phyloP scores from a whole-genome alignment of 371 early-diverging fungal species.

The Actinomortierella wolfii region DNA sequence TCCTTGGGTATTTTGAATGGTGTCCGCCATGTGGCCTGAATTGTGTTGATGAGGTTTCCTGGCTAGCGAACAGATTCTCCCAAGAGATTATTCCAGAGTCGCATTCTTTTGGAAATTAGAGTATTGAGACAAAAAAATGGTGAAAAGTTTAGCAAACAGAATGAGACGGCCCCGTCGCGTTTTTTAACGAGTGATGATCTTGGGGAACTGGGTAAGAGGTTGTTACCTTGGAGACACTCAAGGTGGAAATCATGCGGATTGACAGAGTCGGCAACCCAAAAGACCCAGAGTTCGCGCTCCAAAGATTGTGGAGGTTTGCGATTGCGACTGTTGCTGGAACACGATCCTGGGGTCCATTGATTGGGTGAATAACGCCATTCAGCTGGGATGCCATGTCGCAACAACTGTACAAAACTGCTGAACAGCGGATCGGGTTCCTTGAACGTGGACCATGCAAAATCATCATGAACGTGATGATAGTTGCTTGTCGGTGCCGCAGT shows the following conservation, averaged over 20 bases:
- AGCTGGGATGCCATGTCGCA: slow-evolving; percentile 31
- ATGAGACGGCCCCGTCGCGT: not conserved
- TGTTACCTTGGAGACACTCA: slow-evolving; percentile 33
- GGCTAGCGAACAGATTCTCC: no score
- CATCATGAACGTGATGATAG: not conserved
- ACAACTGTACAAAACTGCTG: slow-evolving; percentile 21
- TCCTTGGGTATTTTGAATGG: no score
- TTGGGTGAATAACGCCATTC: slow-evolving; percentile 33
- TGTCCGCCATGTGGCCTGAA: no score
- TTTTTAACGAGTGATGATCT: not conserved
- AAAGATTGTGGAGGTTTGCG: slow-evolving; percentile 9
- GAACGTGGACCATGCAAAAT: not conserved
- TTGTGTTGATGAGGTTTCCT: no score
- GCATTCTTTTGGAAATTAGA: not conserved
- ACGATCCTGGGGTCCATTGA: not conserved
- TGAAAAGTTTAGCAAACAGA: not conserved
- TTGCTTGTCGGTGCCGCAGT: not conserved
- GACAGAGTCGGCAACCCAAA: slow-evolving; percentile 35
- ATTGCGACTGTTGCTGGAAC: not conserved
- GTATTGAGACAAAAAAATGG: not conserved
- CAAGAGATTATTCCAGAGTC: no score
- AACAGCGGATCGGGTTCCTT: slow-evolving; percentile 37
- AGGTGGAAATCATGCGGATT: slow-evolving; percentile 25
- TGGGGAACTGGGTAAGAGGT: not conserved
- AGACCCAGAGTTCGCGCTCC: slow-evolving; percentile 42